These are phyloP conservation scores for Metarhizium album DNA, from an alignment of 2,329 filamentous ascomycete species.

Conservation along the genomic window DNA sequence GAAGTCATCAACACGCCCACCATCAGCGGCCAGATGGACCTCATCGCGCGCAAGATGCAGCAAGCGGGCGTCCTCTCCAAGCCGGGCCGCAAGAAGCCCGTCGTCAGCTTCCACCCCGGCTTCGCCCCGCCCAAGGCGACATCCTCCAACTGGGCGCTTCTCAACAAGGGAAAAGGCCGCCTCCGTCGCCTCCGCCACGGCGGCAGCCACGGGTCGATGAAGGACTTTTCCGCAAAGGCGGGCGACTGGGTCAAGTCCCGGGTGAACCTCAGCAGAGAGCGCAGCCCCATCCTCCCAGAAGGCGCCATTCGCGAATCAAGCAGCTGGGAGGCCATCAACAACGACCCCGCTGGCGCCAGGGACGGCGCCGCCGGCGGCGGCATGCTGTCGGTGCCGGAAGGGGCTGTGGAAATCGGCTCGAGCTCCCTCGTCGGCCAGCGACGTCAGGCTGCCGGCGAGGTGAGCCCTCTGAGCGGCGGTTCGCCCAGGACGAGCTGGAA, in stretches of 20 bases:
- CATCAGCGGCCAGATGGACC: slow-evolving; percentile 37
- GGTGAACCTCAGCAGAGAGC: slow-evolving; percentile 9
- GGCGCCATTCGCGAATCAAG: background rate
- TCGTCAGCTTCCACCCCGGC: slow-evolving; percentile 2
- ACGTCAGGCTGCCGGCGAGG: background rate
- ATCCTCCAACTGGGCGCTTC: slow-evolving; percentile 2
- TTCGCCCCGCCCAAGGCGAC: background rate
- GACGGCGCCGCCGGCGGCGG: background rate
- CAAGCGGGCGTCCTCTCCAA: slow-evolving; percentile 10
- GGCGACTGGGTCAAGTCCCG: slow-evolving; percentile 19
- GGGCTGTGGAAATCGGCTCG: slow-evolving; percentile 5
- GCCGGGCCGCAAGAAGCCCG: slow-evolving; percentile 10
- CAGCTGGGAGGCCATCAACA: background rate
- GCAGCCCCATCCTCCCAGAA: slow-evolving; percentile 3
- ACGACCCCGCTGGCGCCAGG: background rate
- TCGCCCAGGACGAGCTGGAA: background rate
- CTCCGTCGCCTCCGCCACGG: slow-evolving; percentile 5
- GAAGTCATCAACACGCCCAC: slow-evolving; percentile 41
- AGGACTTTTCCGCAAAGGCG: slow-evolving; percentile 15
- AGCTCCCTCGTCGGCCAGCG: slow-evolving; percentile 2
- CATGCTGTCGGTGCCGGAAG: slow-evolving; percentile 4
- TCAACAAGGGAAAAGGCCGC: slow-evolving; percentile 7
- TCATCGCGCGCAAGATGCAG: slow-evolving; percentile 21
- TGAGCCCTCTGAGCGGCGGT: slow-evolving; percentile 3
- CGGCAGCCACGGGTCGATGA: slow-evolving; percentile 11